phyloP scores from a whole-genome alignment of 1,139 yeast species.

The Blastobotrys buckinghamii region DNA sequence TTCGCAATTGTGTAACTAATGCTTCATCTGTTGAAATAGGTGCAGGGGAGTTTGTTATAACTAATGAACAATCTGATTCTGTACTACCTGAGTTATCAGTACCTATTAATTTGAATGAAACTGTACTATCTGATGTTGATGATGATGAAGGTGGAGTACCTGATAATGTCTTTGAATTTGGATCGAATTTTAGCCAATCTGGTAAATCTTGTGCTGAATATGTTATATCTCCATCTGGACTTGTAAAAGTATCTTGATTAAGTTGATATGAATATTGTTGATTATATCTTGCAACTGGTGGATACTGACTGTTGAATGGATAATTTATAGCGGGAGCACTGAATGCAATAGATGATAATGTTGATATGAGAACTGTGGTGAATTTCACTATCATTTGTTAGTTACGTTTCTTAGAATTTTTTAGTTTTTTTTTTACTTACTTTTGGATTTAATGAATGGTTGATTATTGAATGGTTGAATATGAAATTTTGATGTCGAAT shows the following conservation, averaged over 20 bases:
- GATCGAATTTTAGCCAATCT: conserved; percentile 70
- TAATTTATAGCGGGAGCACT: conserved; percentile 46
- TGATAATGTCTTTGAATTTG: conserved; percentile 49
- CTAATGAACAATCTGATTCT: conserved; percentile 46
- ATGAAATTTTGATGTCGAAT: not conserved
- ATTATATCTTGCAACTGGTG: conserved; percentile 76
- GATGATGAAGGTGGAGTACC: conserved; percentile 62
- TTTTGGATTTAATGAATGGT: no score
- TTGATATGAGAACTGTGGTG: not conserved
- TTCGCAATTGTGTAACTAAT: conserved; percentile 7
- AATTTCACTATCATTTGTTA: not conserved
- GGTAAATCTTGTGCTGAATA: conserved; percentile 62
- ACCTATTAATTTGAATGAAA: conserved; percentile 51
- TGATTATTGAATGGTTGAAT: not conserved
- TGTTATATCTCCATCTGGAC: conserved; percentile 35
- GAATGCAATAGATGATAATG: not conserved
- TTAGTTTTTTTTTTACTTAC: not conserved
- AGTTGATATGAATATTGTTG: conserved; percentile 60
- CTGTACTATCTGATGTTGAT: conserved; percentile 39
- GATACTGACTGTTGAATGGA: conserved; percentile 77
- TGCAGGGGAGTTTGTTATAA: conserved; percentile 42
- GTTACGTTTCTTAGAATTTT: not conserved
- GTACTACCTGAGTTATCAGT: conserved; percentile 58
- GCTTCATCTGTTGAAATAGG: conserved; percentile 20
- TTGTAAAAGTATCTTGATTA: conserved; percentile 64